phyloP scores from a whole-genome alignment of 805 yeast genomes.

The Cyberlindnera suaveolens region DNA sequence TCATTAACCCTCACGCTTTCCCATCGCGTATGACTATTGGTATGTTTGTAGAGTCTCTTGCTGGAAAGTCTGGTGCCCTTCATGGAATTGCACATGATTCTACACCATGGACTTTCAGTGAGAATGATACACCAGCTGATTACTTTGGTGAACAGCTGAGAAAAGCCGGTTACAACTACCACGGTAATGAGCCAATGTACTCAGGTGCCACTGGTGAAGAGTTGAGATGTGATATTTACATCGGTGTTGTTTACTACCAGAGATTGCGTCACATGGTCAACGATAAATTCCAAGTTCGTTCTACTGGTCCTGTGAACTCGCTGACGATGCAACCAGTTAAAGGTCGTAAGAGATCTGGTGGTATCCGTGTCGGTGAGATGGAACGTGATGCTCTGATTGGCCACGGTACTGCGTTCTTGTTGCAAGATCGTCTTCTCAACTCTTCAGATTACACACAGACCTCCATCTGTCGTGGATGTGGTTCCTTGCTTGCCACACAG shows the following conservation, averaged over 20 bases:
- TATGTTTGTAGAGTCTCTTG: slow-evolving; percentile 96
- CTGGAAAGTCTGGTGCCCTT: slow-evolving; percentile 98
- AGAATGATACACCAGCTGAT: slow-evolving; percentile 93
- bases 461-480: slow-evolving; percentile 86
- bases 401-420: slow-evolving; percentile 91
- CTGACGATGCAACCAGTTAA: slow-evolving; percentile 99
- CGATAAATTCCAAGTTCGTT: slow-evolving; percentile 98
- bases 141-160: slow-evolving; percentile 90
- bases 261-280: slow-evolving; percentile 99
- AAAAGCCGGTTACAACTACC: slow-evolving; percentile 90
- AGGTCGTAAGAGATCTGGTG: slow-evolving; percentile 98
- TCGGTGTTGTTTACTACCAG: slow-evolving; percentile 97
- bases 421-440: slow-evolving; percentile 91
- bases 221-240: slow-evolving; percentile 88
- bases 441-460: slow-evolving; percentile 95
- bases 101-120: slow-evolving; percentile 93
- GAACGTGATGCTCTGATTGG: slow-evolving; percentile 99
- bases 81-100: slow-evolving; percentile 97
- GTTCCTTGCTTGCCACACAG: slow-evolving; percentile 86
- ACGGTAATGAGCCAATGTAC: slow-evolving; percentile 98
- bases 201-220: slow-evolving; percentile 99
- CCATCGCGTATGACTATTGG: slow-evolving; percentile 99
- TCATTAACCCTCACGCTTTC: slow-evolving; percentile 98
- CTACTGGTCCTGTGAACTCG: slow-evolving; percentile 96
- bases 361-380: slow-evolving; percentile 99